Evolutionary conservation across 106 monocot species (phyloP).

Genomic region (Dactylorhiza incarnata): DNA sequence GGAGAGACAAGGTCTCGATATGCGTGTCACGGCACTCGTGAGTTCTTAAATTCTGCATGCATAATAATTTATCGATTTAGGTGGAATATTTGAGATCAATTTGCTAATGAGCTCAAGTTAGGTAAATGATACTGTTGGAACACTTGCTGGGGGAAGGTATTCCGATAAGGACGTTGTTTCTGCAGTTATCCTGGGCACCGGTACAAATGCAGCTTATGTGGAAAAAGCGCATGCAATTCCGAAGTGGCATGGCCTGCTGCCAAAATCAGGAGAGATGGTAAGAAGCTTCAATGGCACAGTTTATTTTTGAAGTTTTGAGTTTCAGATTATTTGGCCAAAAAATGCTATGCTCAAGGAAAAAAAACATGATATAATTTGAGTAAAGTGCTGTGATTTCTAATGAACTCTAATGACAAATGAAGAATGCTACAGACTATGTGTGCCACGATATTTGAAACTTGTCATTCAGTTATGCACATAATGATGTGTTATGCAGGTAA

Average conservation of each 20-base stretch:
- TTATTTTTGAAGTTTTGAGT: neutral
- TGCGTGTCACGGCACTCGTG: slow-evolving; percentile 62
- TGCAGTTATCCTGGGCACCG: slow-evolving; percentile 66
- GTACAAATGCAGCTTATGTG: slow-evolving; percentile 71
- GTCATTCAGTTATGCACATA: too few species aligned
- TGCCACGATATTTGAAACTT: too few species aligned
- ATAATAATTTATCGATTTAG: neutral
- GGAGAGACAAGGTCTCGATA: slow-evolving; percentile 48
- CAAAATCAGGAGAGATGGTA: slow-evolving; percentile 43
- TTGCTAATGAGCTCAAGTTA: slow-evolving; percentile 7
- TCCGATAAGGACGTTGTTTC: slow-evolving; percentile 58
- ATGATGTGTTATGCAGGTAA: slow-evolving; percentile 27
- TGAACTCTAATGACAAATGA: too few species aligned
- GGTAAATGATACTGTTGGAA: slow-evolving; percentile 72
- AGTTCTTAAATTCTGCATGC: neutral
- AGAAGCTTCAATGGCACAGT: neutral
- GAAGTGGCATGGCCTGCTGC: slow-evolving; percentile 24
- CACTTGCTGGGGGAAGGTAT: slow-evolving; percentile 61
- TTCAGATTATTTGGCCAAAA: neutral
- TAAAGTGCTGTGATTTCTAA: too few species aligned
- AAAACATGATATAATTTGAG: neutral
- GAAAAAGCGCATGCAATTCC: slow-evolving; percentile 37
- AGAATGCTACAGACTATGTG: too few species aligned
- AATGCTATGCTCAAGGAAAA: neutral
- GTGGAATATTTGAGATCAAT: neutral